phyloP scores from a whole-genome alignment of 805 yeast species.

The Saturnispora ahearnii region DNA sequence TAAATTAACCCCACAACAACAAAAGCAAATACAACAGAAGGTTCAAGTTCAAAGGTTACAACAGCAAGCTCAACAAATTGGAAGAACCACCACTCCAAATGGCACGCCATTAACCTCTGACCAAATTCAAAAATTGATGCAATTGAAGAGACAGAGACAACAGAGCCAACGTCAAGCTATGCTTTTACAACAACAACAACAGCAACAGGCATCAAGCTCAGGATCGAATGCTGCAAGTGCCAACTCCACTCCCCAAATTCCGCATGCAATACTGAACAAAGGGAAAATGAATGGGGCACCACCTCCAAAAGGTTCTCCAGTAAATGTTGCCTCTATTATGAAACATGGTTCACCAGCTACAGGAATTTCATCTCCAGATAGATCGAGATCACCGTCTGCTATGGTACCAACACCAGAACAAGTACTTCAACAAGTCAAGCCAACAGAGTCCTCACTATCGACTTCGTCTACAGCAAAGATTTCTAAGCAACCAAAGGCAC shows the following conservation, averaged over 20 bases:
- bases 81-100: slow-evolving; percentile 40
- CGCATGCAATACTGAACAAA: not conserved
- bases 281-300: not conserved
- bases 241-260: not conserved
- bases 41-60: not conserved
- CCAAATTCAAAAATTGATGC: slow-evolving; percentile 50
- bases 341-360: not conserved
- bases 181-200: slow-evolving; percentile 32
- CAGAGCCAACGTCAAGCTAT: slow-evolving; percentile 23
- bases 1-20: slow-evolving; percentile 10
- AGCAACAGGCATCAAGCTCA: slow-evolving; percentile 21
- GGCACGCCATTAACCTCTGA: slow-evolving; percentile 53
- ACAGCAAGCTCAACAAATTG: slow-evolving; percentile 4
- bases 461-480: slow-evolving; percentile 10
- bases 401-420: slow-evolving; percentile 22
- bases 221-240: slow-evolving; percentile 13
- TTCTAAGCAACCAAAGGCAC: not conserved
- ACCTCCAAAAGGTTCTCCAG: not conserved
- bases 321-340: not conserved
- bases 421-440: slow-evolving; percentile 12
- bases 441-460: not conserved
- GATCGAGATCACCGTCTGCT: slow-evolving; percentile 5
- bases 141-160: slow-evolving; percentile 40
- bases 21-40: not conserved
- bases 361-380: slow-evolving; percentile 1